Evolutionary conservation across 2,329 filamentous ascomycete species (phyloP).

Genomic region (Lomentospora prolificans): DNA sequence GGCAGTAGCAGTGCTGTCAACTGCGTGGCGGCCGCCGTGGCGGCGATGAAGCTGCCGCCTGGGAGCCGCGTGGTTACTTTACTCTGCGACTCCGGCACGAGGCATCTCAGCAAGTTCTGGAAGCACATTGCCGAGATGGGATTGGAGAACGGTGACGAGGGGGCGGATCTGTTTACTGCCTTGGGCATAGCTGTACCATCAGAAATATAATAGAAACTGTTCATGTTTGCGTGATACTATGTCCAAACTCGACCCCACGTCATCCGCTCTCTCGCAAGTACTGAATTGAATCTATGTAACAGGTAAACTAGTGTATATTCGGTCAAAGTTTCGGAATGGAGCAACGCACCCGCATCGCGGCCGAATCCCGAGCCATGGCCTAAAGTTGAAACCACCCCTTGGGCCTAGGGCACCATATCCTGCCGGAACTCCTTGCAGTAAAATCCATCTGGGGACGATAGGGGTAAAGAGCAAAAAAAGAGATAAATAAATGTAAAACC

Average conservation of each 20-base stretch:
- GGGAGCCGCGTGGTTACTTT: constrained; percentile 67
- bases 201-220: background rate
- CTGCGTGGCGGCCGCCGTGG: constrained; percentile 67
- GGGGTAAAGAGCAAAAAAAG: background rate
- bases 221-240: too few relatives aligned
- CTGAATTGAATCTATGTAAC: background rate
- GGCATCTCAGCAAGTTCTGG: constrained; percentile 82
- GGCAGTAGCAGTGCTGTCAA: constrained; percentile 97
- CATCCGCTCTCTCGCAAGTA: background rate
- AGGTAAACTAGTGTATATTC: background rate
- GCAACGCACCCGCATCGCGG: too few relatives aligned
- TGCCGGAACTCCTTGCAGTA: constrained; percentile 1
- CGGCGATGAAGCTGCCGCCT: constrained; percentile 52
- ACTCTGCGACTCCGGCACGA: constrained; percentile 74
- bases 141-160: constrained; percentile 46
- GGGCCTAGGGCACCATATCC: background rate
- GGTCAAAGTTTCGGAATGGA: background rate
- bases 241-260: too few relatives aligned
- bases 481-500: background rate
- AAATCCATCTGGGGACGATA: background rate
- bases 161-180: constrained; percentile 37
- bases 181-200: constrained; percentile 31
- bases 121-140: constrained; percentile 60
- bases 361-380: background rate
- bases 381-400: background rate